phyloP scores from a whole-genome alignment of 2,329 filamentous ascomycete species.

The Scedosporium boydii region DNA sequence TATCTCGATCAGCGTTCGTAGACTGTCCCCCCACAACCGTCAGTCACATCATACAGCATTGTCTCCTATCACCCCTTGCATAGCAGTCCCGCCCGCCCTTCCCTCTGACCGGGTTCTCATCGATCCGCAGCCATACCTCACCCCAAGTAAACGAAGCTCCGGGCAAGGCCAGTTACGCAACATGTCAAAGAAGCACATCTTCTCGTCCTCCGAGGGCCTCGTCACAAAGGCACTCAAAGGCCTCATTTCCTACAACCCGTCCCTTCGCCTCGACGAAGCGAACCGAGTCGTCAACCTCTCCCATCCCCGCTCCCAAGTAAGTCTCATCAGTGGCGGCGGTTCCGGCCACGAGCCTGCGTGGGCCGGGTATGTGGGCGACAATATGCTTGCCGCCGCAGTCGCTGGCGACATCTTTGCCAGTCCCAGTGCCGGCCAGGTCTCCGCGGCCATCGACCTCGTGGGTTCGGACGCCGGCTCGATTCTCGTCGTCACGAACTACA shows the following conservation, averaged over 20 bases:
- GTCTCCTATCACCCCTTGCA: too few relatives aligned
- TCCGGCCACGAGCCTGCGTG: conserved; percentile 54
- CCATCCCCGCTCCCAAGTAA: conserved; percentile 33
- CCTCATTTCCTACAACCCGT: conserved; percentile 43
- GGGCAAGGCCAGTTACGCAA: not conserved
- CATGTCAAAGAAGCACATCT: conserved; percentile 46
- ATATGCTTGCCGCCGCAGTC: conserved; percentile 52
- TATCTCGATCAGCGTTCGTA: too few relatives aligned
- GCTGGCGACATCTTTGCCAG: conserved; percentile 55
- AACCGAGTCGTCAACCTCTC: conserved; percentile 41
- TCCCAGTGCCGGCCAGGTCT: conserved; percentile 53
- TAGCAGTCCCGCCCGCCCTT: too few relatives aligned
- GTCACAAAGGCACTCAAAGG: conserved; percentile 34
- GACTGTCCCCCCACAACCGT: too few relatives aligned
- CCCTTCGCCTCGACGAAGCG: conserved; percentile 36
- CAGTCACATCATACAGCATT: too few relatives aligned
- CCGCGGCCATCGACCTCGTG: conserved; percentile 45
- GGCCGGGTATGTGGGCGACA: conserved; percentile 52
- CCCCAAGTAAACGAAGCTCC: too few relatives aligned
- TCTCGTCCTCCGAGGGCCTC: conserved; percentile 41
- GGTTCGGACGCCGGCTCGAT: conserved; percentile 47
- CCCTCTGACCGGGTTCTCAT: too few relatives aligned
- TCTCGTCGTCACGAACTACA: conserved; percentile 56
- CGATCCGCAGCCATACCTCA: too few relatives aligned
- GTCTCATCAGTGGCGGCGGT: conserved; percentile 44